Evolutionary conservation across 1,139 yeast genomes (phyloP), one percentile per base, ranked within the genome.

Genomic region (Zygoascus meyerae): DNA sequence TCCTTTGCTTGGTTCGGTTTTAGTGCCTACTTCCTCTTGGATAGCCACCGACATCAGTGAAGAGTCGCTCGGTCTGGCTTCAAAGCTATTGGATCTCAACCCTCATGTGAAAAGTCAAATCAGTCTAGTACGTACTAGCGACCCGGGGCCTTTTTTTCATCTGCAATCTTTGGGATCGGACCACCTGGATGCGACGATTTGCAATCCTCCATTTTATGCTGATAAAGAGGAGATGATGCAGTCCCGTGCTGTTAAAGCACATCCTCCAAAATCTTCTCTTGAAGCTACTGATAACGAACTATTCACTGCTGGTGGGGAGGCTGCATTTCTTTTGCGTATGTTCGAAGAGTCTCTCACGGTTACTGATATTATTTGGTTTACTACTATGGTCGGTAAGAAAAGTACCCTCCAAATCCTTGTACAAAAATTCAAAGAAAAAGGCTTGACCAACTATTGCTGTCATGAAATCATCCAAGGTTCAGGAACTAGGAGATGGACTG

Each of bases 121-220:
- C n/a, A 21, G 15, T 12, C 33, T 41, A 28, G 15, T 34, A 6
- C 39, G 31, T n/a, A 33, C 15, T 12, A 38, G 41, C 7, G 26
- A 49, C 3, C 34, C 34, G 9, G 16, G 6, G 1, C 54, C 3
- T n/a, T 37, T 48, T 42, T 56, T 42, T 16, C 45, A 30, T 5
- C 17, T 35, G 31, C 39, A 31, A 14, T 44, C 39, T n/a, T 41
- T 35, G 10, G 34, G 21, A 10, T 17, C 10, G 3, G 42, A 26
- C 7, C 42, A 48, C 2, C 48, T 52, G 31, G 55, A 54, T n/a
- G 67, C 71, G 44, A 59, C 66, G 7, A 60, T 72, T 53, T 72
- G 77, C 51, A 73, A 73, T 48, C 78, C 78, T 10, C 78, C 78
- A 1, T 73, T 73, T 48, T 73, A 71, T 51, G 50, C 54, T 2